Conservation (phyloP, 23 red algal species). For the Gracilaria domingensis region DNA sequence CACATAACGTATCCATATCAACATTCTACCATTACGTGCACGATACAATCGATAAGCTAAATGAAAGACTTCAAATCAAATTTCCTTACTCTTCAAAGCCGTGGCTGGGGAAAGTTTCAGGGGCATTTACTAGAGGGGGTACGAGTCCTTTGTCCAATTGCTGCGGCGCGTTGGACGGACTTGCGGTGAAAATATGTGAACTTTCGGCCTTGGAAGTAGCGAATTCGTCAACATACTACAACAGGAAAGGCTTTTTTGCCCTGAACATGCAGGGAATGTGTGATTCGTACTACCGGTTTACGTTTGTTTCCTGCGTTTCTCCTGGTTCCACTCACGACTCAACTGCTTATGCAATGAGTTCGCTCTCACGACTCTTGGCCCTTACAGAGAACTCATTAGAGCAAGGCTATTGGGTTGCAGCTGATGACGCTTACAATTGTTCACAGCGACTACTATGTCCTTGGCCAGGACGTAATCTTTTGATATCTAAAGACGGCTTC, state of each 20-base stretch:
- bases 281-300: constrained; percentile 26
- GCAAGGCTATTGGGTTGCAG: constrained; percentile 4
- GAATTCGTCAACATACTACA: constrained; percentile 14
- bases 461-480: constrained; percentile 40
- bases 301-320: neutral
- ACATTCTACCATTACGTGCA: neutral
- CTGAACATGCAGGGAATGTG: constrained; percentile 30
- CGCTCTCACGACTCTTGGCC: neutral
- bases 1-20: constrained; percentile 13
- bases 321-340: constrained; percentile 20
- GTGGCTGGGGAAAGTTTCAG: neutral
- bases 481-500: neutral
- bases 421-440: constrained; percentile 13
- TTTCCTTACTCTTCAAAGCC: neutral
- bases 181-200: constrained; percentile 22
- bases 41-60: neutral
- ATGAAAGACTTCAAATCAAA: neutral
- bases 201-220: neutral
- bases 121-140: neutral
- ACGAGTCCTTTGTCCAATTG: constrained; percentile 1
- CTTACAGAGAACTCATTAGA: neutral
- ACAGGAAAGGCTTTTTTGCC: constrained; percentile 8
- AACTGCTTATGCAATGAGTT: neutral
- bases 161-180: constrained; percentile 1
- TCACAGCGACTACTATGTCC: neutral